Evolutionary conservation across 2,329 filamentous ascomycete genomes (phyloP), one percentile per base, ranked within the genome.

Genomic region (Aureobasidium melanogenum): DNA sequence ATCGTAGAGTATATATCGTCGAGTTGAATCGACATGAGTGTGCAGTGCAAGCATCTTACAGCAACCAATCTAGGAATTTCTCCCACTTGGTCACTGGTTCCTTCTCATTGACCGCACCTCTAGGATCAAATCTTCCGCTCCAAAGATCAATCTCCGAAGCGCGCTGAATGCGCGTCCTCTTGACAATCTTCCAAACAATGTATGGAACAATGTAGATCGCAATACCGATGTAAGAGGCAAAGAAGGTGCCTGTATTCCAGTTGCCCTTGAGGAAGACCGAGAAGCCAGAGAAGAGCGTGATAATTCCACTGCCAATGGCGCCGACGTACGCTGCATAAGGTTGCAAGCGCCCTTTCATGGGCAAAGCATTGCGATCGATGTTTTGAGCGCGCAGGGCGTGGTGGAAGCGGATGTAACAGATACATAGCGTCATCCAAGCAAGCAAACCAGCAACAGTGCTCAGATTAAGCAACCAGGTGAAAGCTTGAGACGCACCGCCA

Each of bases 401-500:
- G 63, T 76, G 72, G 67, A 79, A 79, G 54, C 75, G 75, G 64
- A 81, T 73, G 64, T 80, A 79, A 36, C 76, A 75, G 32, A 77
- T 63, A 65, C 74, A 77, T 63, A 70, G 47, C 44, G 66, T 67
- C 26, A 62, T 64, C 67, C 67, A 68, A 8, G 66, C 64, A 30
- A 67, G 63, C 7, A 68, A 32, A 22, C 66, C 66, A 15, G 66
- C 66, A 5, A 68, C 64, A 4, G 66, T 67, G 54, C 62, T 65
- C 34, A 68, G 62, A 38, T 65, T 67, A 14, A 61, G 63, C 17
- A 67, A 55, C 67, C 67, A 68, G 34, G 56, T 63, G 39, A 68
- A 67, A 1, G 66, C 65, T 39, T 67, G 65, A 1, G 71, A 66
- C 1, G 66, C 63, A 47, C 66, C 66, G 24, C 66, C 66, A 0